These are phyloP conservation scores for Leishmania guyanensis DNA, from an alignment of 208 protist species.

Conservation along the genomic window DNA sequence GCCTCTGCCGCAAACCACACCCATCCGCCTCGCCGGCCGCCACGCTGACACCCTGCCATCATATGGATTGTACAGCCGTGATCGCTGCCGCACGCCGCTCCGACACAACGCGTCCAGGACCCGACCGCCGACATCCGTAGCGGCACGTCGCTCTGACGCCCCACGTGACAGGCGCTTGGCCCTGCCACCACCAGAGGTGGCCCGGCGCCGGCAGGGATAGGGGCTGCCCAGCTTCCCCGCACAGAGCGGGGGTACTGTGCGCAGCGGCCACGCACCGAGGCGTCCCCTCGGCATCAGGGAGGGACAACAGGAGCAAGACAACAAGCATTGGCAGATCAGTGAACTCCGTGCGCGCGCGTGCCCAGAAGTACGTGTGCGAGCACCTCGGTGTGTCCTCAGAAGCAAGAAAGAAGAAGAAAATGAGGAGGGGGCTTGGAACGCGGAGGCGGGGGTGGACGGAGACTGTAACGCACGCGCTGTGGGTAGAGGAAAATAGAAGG, in stretches of 20 bases:
- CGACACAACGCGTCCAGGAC: not conserved
- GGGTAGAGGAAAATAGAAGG: not conserved
- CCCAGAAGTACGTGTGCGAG: not conserved
- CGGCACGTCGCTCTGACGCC: not conserved
- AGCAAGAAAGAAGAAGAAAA: not conserved
- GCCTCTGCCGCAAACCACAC: not conserved
- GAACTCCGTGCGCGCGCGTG: conserved; percentile 1
- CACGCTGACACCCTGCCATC: not conserved
- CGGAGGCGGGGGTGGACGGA: not conserved
- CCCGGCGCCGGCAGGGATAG: not conserved
- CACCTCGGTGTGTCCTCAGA: not conserved
- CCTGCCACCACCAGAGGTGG: not conserved
- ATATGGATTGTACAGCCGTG: not conserved
- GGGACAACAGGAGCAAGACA: not conserved
- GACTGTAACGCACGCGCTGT: not conserved
- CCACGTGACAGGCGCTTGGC: not conserved
- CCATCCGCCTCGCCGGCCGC: no score
- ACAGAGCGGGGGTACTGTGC: not conserved
- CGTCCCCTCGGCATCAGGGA: not conserved
- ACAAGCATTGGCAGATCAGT: not conserved
- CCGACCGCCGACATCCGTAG: not conserved
- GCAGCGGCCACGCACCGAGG: no score
- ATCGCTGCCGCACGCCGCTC: not conserved
- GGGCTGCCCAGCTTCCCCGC: not conserved
- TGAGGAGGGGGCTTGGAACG: not conserved